phyloP scores from a whole-genome alignment of 495 filamentous ascomycete genomes.

The Cercophora newfieldiana region DNA sequence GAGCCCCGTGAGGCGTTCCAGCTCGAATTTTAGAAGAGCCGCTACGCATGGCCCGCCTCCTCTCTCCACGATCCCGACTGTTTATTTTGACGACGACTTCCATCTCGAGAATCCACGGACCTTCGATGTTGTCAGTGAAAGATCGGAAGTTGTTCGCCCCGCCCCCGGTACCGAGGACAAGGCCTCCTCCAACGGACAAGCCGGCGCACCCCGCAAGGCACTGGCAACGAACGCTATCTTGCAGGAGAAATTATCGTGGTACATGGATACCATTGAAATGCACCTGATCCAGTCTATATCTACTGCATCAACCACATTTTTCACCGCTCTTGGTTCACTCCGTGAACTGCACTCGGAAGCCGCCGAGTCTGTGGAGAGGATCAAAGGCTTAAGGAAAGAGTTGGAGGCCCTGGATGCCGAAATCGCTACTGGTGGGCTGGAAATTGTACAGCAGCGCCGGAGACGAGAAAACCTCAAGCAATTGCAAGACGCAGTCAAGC shows the following conservation, averaged over 20 bases:
- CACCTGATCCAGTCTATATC: conserved; percentile 97
- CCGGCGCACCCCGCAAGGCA: conserved; percentile 71
- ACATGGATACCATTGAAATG: conserved; percentile 99
- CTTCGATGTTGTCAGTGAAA: conserved; percentile 95
- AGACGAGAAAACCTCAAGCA: conserved; percentile 82
- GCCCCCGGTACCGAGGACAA: conserved; percentile 58
- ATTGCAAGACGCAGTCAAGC: conserved; percentile 76
- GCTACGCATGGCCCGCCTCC: conserved; percentile 70
- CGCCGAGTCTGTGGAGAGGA: conserved; percentile 84
- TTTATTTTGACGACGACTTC: conserved; percentile 96
- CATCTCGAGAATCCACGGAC: conserved; percentile 94
- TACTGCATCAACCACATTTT: conserved; percentile 92
- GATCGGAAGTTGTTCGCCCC: conserved; percentile 84
- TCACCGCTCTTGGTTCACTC: conserved; percentile 88
- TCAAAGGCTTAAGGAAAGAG: conserved; percentile 77
- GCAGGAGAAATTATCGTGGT: conserved; percentile 99
- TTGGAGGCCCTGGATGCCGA: conserved; percentile 78
- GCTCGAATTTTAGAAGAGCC: conserved; percentile 52
- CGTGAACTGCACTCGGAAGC: conserved; percentile 90
- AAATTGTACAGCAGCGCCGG: conserved; percentile 79
- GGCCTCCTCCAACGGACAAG: conserved; percentile 60
- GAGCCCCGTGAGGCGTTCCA: conserved; percentile 49
- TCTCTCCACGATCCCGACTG: conserved; percentile 83
- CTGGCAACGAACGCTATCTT: conserved; percentile 96
- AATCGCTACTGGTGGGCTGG: conserved; percentile 82